Base-by-base conservation (phyloP, 2,329 filamentous ascomycete genomes). In the Fusarium tuaranense region DNA sequence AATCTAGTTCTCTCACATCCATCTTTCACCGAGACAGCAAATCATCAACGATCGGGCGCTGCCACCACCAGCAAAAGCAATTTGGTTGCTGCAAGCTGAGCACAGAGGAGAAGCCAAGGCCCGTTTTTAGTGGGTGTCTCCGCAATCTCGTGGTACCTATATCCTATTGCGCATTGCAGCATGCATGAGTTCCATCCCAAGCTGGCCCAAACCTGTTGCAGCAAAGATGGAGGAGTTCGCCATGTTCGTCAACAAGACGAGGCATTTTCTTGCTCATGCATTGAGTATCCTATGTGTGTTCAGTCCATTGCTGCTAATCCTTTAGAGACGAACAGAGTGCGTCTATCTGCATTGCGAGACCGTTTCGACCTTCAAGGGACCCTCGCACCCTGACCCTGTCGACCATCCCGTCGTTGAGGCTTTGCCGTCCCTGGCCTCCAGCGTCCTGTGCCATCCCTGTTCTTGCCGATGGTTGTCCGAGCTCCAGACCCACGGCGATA, bases 401-500 rank as follows among this genome's bases (percentile, higher is more conserved):
- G 8, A 53, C 57, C 57, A 13, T 55, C 48, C 51, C 39, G 25
- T 36, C 36, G 39, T 18, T 34, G 59, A 71, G 53, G 36, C 38
- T 57, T 71, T 57, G n/a, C 41, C 65, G 53, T 73, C 69, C 63
- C 41, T 41, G 41, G 36, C 41, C 38, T 66, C 38, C 16, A 62
- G 38, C 67, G 65, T 48, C 51, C 69, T 46, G 59, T 73, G 72
- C 62, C 63, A 74, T 36, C 72, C 72, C 65, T 74, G 72, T 64
- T 66, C 55, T 72, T 74, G 53, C 65, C 69, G 72, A 73, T 75
- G 65, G 41, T 63, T 70, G 72, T 69, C 72, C 63, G 66, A 75
- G 72, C 72, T 73, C 65, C 59, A 34, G 67, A 73, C 63, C 72
- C 72, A 60, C 41, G 72, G n/a, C 60, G 66, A 75, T 73, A 73